Evolutionary conservation across 306 rosid genomes (phyloP), one percentile per base, ranked within the genome.

Genomic region (Betula pendula): DNA sequence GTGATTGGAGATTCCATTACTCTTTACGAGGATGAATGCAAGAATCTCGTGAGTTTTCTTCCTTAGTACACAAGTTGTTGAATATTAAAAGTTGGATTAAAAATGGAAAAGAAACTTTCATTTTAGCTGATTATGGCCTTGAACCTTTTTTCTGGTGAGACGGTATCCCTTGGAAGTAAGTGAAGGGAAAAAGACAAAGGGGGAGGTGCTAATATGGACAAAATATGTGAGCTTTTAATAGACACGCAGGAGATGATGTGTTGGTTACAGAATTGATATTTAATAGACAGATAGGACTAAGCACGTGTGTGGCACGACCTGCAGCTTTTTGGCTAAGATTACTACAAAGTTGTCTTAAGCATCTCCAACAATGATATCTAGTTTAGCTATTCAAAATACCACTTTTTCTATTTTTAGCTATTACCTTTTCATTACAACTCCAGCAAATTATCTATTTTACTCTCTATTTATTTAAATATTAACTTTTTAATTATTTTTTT

Each of bases 11-110:
- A 90, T 85, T 71, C 38, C 69, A 25, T 90, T 27, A 81, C 84
- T 69, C 80, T 93, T 58, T 89, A 63, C 33, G 84, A 79, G 71
- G 97, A 92, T 25, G 88, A 84, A 48, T 27, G 12, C 72, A 85
- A 77, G 73, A 85, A 86, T 29, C 72, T 87, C 80, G 96, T 91
- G 87, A 91, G 98, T 83, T 71, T 79, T 20, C 38, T 70, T 31
- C 24, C 62, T 25, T 78, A n/a, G 33, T 51, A 33, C 16, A 62
- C 42, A 78, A 44, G 73, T 73, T 74, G 31, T 59, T 19, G 6
- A 27, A 60, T 15, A 65, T 60, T 10, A 8, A 52, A 52, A 67
- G 2, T 48, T 19, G 10, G 14, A 45, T 12, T 29, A 17, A 27
- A 56, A 74, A 40, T 25, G 20, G 33, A 58, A 25, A 58, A 58